Conservation (phyloP, 352 stramenopile genomes). For the Blastocystis hominis region DNA sequence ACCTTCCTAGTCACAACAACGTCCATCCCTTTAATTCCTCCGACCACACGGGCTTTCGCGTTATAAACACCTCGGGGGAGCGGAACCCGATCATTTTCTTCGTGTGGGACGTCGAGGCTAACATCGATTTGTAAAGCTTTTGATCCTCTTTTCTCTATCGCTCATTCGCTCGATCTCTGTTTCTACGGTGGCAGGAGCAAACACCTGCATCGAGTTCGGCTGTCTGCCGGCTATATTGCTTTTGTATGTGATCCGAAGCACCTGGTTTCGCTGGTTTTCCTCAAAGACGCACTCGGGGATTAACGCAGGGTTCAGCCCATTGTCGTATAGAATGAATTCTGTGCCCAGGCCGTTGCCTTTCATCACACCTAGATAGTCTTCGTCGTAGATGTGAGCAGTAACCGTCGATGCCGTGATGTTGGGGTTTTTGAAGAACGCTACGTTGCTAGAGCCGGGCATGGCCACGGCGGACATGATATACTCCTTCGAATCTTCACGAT, state of each 20-base stretch:
- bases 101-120: background rate
- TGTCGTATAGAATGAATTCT: constrained; percentile 52
- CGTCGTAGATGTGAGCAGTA: background rate
- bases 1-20: background rate
- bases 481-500: background rate
- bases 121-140: background rate
- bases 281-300: constrained; percentile 30
- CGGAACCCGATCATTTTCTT: background rate
- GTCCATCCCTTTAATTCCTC: constrained; percentile 5
- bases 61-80: background rate
- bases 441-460: background rate
- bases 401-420: background rate
- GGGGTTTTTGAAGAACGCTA: background rate
- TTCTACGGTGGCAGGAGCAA: background rate
- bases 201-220: constrained; percentile 1
- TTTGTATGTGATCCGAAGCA: constrained; percentile 26
- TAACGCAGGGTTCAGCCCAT: constrained; percentile 16
- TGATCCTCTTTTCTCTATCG: background rate
- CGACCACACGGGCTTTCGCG: constrained; percentile 30
- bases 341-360: constrained; percentile 39
- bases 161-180: background rate
- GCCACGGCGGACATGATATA: background rate
- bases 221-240: background rate
- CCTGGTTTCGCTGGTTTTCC: background rate
- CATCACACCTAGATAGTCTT: constrained; percentile 35